Conservation (phyloP, 352 stramenopile genomes). For the Peronospora farinosa region DNA sequence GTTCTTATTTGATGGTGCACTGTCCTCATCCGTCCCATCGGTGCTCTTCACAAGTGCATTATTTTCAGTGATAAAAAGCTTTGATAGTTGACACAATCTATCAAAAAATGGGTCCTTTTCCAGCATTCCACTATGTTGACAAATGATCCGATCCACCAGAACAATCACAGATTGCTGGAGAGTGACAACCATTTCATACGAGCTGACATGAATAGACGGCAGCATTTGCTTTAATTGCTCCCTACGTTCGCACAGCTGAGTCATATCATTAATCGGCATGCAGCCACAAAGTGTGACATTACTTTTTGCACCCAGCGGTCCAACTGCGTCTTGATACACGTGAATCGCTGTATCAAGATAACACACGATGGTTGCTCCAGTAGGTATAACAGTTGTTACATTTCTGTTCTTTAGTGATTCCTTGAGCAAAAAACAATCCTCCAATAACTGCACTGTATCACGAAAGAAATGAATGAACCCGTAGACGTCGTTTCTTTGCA, state of each 20-base stretch:
- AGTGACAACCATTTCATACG: conserved; percentile 30
- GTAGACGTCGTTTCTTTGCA: conserved; percentile 47
- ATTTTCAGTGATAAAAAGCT: conserved; percentile 38
- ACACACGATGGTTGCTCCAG: conserved; percentile 32
- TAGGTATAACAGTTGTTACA: conserved; percentile 12
- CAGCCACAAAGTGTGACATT: conserved; percentile 40
- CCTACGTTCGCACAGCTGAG: conserved; percentile 27
- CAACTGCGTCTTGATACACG: conserved; percentile 55
- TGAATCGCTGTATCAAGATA: conserved; percentile 60
- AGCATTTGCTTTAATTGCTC: conserved; percentile 48
- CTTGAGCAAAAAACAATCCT: conserved; percentile 55
- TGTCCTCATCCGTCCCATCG: conserved; percentile 1
- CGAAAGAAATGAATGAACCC: conserved; percentile 62
- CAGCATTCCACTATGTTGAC: conserved; percentile 30
- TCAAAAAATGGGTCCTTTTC: conserved; percentile 29
- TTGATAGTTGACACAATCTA: conserved; percentile 33
- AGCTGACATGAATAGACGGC: conserved; percentile 39
- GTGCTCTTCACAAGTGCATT: conserved; percentile 14
- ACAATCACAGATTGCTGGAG: conserved; percentile 33
- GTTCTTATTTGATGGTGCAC: conserved; percentile 20
- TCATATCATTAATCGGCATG: conserved; percentile 28
- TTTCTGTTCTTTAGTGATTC: conserved; percentile 35
- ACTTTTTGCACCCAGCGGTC: conserved; percentile 34
- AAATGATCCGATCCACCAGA: conserved; percentile 30
- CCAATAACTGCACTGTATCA: conserved; percentile 43